Conservation (phyloP, 2,329 filamentous ascomycete species). For the Botrytis galanthina region DNA sequence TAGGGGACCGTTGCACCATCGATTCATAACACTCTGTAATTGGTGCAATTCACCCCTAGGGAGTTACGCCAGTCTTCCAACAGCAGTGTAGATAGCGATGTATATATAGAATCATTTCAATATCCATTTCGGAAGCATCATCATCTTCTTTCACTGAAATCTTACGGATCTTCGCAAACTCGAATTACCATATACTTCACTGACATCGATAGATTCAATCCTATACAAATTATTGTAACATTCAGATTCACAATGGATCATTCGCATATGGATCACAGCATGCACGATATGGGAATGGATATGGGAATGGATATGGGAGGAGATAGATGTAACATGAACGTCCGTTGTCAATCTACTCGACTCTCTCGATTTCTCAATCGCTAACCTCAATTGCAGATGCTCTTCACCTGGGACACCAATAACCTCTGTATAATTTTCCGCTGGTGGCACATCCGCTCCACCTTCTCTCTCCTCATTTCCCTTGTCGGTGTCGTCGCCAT, state of each 20-base stretch:
- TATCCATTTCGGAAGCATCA: neutral
- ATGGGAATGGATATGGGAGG: constrained; percentile 52
- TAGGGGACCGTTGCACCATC: constrained; percentile 3
- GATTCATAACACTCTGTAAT: neutral
- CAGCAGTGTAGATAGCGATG: neutral
- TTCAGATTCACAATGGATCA: constrained; percentile 4
- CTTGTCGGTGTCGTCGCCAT: constrained; percentile 79
- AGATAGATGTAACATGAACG: constrained; percentile 85
- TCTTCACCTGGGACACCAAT: constrained; percentile 92
- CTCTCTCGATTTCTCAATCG: neutral
- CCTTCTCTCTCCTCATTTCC: constrained; percentile 73
- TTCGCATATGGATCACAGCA: constrained; percentile 39
- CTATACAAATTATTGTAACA: neutral
- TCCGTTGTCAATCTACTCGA: constrained; percentile 44
- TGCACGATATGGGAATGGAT: constrained; percentile 50
- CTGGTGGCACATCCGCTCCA: constrained; percentile 81
- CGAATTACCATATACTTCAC: neutral
- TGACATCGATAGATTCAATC: neutral
- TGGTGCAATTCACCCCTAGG: neutral
- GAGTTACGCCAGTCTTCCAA: neutral
- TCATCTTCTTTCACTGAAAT: neutral
- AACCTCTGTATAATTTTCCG: constrained; percentile 96
- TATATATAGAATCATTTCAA: neutral
- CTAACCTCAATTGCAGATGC: constrained; percentile 63
- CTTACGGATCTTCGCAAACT: neutral